phyloP scores from a whole-genome alignment of 1,139 yeast genomes.

The Debaryomyces psychrophilus region DNA sequence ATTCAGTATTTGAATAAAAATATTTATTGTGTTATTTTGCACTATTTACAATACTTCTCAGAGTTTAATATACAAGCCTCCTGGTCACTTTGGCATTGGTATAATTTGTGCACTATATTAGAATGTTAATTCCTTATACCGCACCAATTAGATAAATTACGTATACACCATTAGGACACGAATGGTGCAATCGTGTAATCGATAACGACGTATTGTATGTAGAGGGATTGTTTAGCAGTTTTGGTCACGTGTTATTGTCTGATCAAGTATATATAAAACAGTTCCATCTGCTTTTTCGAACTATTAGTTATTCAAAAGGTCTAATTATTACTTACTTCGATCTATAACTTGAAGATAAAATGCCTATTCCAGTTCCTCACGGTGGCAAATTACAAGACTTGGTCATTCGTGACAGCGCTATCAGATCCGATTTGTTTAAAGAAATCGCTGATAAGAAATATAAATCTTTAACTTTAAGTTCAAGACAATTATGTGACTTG shows the following conservation, averaged over 20 bases:
- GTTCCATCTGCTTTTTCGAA: background rate
- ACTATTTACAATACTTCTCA: background rate
- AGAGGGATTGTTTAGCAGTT: background rate
- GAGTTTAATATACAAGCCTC: background rate
- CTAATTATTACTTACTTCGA: background rate
- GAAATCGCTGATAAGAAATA: slow-evolving; percentile 56
- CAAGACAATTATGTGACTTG: slow-evolving; percentile 90
- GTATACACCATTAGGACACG: too few relatives aligned
- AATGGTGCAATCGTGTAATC: background rate
- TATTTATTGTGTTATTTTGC: background rate
- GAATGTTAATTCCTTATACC: background rate
- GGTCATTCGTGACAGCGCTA: slow-evolving; percentile 74
- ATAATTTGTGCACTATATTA: background rate
- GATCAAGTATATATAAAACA: slow-evolving; percentile 14
- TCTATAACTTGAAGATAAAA: slow-evolving; percentile 17
- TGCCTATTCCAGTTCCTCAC: slow-evolving; percentile 83
- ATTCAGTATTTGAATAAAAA: background rate
- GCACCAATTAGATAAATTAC: background rate
- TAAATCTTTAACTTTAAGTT: slow-evolving; percentile 64
- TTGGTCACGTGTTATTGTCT: slow-evolving; percentile 30
- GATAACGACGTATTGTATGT: background rate
- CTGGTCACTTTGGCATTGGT: background rate
- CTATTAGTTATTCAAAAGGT: background rate
- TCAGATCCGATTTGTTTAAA: slow-evolving; percentile 54
- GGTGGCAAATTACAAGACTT: slow-evolving; percentile 90